Evolutionary conservation across 768 basidiomycete species (phyloP), one percentile per base, ranked within the genome.

Genomic region (Pluteus cervinus): DNA sequence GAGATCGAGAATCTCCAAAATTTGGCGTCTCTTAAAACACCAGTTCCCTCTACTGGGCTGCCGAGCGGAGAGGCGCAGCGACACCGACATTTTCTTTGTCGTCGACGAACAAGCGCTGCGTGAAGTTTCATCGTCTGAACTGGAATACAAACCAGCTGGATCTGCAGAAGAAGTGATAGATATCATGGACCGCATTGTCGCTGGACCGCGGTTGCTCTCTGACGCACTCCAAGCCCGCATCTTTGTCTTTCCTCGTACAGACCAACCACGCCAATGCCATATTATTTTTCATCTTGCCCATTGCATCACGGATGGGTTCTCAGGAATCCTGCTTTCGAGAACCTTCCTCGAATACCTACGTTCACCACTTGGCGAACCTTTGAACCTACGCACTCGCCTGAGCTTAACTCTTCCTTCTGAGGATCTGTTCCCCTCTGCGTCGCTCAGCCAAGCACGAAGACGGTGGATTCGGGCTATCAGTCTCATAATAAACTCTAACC

Each of bases 41-140:
- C 58, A 53, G 16, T 69, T 55, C 39, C 72, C 72, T 2, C 59
- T 75, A 4, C 62, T 65, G 4, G 66, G 57, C 2, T 60, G 62
- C 3, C 49, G 31, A 4, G 42, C 69, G 17, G 50, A 51, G 35
- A 47, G 52, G 28, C 35, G 47, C 9, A 37, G 47, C 17, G 44
- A 43, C 11, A 45, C 50, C 7, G 38, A 43, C n/a, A 43, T 58
- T 12, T 39, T 46, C 15, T 72, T 73, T 37, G 43, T 62, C 18
- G 55, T 75, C 32, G 50, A 39, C 15, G 63, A 69, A 46, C 46
- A 50, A 2, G 53, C 52, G 6, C 45, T 74, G 20, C 20, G 30
- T 6, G 23, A 36, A 17, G 43, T 49, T 8, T 45, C 40, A 11
- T 57, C 56, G 2, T 51, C 23, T 2, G 67, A 73, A 47, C 43